A percentile compares a stretch with the other conserved stretches of the same genome.
Evolutionary conservation across 1,139 yeast species (phyloP).

Genomic region (Suhomyces panamericanus): DNA sequence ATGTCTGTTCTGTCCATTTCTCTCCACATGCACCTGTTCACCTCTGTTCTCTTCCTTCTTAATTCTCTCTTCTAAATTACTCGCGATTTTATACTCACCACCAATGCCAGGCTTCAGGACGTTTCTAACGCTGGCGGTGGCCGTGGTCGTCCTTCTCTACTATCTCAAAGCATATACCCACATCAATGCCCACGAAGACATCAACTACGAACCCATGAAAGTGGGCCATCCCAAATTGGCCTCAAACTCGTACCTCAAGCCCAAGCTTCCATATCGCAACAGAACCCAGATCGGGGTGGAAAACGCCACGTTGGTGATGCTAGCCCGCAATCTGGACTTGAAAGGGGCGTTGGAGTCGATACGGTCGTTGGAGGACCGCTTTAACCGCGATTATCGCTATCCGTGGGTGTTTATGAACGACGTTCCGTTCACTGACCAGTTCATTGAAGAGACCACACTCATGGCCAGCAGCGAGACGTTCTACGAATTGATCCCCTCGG

Average conservation of each 20-base stretch:
- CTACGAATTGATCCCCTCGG: constrained; percentile 44
- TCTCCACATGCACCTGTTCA: no score
- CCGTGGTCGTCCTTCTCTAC: background rate
- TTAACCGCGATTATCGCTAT: constrained; percentile 45
- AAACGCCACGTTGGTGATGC: constrained; percentile 53
- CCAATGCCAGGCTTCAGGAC: background rate
- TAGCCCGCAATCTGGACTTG: constrained; percentile 45
- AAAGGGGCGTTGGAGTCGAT: constrained; percentile 45
- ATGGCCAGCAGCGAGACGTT: constrained; percentile 81
- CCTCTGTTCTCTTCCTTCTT: no score
- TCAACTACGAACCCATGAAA: constrained; percentile 10
- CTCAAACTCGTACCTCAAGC: constrained; percentile 43
- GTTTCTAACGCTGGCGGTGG: background rate
- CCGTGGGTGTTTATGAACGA: constrained; percentile 51
- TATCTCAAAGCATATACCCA: background rate
- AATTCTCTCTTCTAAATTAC: no score
- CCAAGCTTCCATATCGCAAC: constrained; percentile 29
- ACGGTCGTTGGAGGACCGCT: constrained; percentile 48
- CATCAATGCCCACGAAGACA: background rate
- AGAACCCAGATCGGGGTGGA: constrained; percentile 43
- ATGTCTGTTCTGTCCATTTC: no score
- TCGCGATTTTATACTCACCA: background rate
- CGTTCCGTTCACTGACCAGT: constrained; percentile 42
- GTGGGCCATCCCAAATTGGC: constrained; percentile 36
- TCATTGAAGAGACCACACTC: constrained; percentile 58